These are phyloP conservation scores for Blastobotrys arbuscula DNA, from an alignment of 1,139 yeast genomes.

Conservation along the genomic window DNA sequence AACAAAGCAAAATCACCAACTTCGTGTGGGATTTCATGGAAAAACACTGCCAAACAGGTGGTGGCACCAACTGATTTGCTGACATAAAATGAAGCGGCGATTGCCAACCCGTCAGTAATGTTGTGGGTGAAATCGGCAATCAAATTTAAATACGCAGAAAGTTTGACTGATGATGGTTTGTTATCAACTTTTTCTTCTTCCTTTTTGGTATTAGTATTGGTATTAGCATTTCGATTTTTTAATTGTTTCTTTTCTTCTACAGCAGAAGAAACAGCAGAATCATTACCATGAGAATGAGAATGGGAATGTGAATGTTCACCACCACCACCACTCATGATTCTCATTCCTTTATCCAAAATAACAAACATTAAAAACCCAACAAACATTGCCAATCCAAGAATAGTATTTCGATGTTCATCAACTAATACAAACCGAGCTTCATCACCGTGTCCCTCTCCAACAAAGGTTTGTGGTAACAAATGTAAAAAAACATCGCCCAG, in stretches of 20 bases:
- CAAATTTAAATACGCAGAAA: constrained; percentile 56
- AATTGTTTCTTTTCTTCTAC: constrained; percentile 3
- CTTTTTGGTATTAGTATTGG: constrained; percentile 21
- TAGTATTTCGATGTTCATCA: constrained; percentile 44
- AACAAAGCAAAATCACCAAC: constrained; percentile 67
- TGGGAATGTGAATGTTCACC: constrained; percentile 33
- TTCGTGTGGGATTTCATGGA: constrained; percentile 73
- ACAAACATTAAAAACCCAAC: constrained; percentile 53
- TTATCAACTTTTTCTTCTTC: constrained; percentile 25
- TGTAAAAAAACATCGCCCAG: constrained; percentile 66
- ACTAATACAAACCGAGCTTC: constrained; percentile 41
- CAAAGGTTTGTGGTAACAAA: constrained; percentile 56
- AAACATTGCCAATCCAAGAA: constrained; percentile 49
- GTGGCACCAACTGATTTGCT: constrained; percentile 54
- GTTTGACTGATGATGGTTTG: constrained; percentile 27
- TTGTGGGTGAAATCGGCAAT: constrained; percentile 65
- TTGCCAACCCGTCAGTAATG: constrained; percentile 64
- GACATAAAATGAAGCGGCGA: constrained; percentile 59
- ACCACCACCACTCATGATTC: constrained; percentile 41
- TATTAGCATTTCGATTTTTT: constrained; percentile 13
- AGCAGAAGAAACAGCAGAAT: constrained; percentile 13
- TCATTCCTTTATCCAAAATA: constrained; percentile 49
- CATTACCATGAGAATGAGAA: constrained; percentile 42
- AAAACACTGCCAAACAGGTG: constrained; percentile 58
- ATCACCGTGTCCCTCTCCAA: constrained; percentile 44